Conservation (phyloP, 345 rosid species). For the Carallia pectinifolia region DNA sequence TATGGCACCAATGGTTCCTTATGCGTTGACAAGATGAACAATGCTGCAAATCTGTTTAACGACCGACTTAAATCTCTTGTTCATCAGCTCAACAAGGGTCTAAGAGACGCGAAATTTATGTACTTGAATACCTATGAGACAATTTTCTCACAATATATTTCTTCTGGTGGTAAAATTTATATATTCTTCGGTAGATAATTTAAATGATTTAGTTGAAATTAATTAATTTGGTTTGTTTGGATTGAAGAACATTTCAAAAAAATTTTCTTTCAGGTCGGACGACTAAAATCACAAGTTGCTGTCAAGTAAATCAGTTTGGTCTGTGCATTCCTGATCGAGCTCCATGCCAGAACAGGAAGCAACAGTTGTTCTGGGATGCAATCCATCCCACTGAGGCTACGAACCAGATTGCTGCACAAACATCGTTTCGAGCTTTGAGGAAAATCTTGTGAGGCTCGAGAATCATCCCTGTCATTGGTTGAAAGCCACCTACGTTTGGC, state of each 20-base stretch:
- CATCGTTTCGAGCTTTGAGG: not conserved
- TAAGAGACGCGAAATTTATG: conserved; percentile 3
- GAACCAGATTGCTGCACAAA: not conserved
- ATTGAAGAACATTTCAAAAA: too few species aligned
- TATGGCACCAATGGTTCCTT: conserved; percentile 4
- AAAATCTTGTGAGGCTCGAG: too few species aligned
- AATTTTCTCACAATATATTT: not conserved
- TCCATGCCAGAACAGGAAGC: not conserved
- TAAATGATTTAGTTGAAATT: too few species aligned
- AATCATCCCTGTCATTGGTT: too few species aligned
- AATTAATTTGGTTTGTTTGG: too few species aligned
- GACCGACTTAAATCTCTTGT: conserved; percentile 1
- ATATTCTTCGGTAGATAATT: too few species aligned
- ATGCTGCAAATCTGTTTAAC: conserved; percentile 7
- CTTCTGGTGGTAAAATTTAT: not conserved
- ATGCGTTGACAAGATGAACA: conserved; percentile 14
- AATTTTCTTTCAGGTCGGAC: too few species aligned
- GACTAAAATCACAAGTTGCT: conserved; percentile 10
- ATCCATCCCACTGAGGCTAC: conserved; percentile 18
- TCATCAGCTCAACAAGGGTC: not conserved
- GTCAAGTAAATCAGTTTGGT: not conserved
- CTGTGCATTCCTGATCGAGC: not conserved
- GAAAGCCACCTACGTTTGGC: too few species aligned
- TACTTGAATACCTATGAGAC: not conserved
- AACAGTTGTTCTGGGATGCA: conserved; percentile 16